Conservation (phyloP, 306 rosid species). For the Rosa lucieae region DNA sequence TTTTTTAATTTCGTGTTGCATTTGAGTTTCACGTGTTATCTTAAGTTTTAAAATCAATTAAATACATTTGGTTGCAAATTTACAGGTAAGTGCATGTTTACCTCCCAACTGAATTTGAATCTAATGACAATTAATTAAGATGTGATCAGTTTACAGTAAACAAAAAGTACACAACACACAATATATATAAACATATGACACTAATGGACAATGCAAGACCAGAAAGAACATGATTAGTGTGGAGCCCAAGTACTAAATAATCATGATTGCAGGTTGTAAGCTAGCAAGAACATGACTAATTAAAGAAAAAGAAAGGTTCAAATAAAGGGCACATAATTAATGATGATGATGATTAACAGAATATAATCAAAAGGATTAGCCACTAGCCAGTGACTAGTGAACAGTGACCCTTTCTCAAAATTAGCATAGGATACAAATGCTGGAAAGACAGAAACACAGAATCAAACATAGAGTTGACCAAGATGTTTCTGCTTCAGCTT, state of each 20-base stretch:
- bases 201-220: constrained; percentile 24
- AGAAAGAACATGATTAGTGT: constrained; percentile 32
- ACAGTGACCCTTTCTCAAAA: constrained; percentile 24
- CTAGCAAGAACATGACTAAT: constrained; percentile 35
- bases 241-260: constrained; percentile 65
- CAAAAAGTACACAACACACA: constrained; percentile 21
- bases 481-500: constrained; percentile 45
- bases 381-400: constrained; percentile 21
- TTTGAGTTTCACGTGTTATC: too few species aligned
- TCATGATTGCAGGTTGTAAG: constrained; percentile 22
- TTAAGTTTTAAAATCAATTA: too few species aligned
- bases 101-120: too few species aligned
- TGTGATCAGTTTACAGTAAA: constrained; percentile 8
- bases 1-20: too few species aligned
- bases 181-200: neutral
- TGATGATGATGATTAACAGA: constrained; percentile 38
- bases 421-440: constrained; percentile 36
- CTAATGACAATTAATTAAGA: neutral
- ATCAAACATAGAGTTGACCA: constrained; percentile 69
- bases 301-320: constrained; percentile 36
- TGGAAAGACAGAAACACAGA: constrained; percentile 54
- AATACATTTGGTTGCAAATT: too few species aligned
- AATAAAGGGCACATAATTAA: constrained; percentile 32
- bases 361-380: constrained; percentile 13
- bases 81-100: too few species aligned